A percentile compares a stretch with the other conserved stretches of the same genome.
phyloP scores from a whole-genome alignment of 306 rosid genomes.

The Malus sieversii region DNA sequence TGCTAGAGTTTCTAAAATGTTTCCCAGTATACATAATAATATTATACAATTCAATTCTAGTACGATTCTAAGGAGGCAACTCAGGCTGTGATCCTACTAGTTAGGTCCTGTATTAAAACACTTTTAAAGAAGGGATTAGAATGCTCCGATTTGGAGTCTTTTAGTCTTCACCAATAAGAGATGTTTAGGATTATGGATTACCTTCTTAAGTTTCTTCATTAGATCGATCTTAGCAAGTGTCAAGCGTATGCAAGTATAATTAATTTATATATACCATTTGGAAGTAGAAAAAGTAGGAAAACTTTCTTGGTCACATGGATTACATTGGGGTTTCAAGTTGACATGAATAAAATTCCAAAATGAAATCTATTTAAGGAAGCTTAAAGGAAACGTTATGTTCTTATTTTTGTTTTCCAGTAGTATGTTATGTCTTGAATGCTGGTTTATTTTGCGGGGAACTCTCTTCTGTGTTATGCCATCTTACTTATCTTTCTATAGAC shows the following conservation, averaged over 20 bases:
- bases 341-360: neutral
- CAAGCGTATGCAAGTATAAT: neutral
- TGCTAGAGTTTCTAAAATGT: neutral
- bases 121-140: neutral
- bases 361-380: neutral
- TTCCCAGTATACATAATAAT: neutral
- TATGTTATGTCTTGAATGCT: constrained; percentile 1
- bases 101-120: neutral
- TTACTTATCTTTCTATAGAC: constrained; percentile 37
- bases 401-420: neutral
- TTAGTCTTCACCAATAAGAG: neutral
- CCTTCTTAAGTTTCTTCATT: neutral
- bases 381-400: neutral
- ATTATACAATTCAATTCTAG: neutral
- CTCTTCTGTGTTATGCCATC: constrained; percentile 9
- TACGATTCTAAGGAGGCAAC: neutral
- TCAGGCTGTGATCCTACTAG: neutral
- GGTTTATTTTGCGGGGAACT: neutral
- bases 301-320: neutral
- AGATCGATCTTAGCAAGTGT: neutral
- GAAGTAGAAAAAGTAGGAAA: neutral
- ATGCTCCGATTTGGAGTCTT: neutral
- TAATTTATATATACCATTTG: neutral
- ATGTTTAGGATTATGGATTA: neutral
- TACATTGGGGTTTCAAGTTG: neutral